Percentiles rank a stretch among this genome's conserved stretches.
These are phyloP conservation scores for Entophlyctis helioformis DNA, from an alignment of 192 early-diverging fungal genomes.

Conservation along the genomic window DNA sequence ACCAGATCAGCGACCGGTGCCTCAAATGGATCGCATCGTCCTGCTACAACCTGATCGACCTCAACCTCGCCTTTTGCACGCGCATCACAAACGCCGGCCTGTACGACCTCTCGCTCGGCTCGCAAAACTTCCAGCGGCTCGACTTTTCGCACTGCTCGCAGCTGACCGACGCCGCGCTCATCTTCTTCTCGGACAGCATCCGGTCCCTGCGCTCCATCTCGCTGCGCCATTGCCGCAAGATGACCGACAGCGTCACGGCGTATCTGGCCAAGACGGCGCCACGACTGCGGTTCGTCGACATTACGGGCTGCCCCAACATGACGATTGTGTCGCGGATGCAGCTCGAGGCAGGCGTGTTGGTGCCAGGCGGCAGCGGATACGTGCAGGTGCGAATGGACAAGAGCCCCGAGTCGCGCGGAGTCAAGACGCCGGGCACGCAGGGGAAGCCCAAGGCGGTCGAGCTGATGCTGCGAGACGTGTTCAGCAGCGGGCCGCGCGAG, in stretches of 20 bases:
- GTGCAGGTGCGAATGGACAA: no score
- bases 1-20: conserved; percentile 35
- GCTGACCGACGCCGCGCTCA: conserved; percentile 29
- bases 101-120: conserved; percentile 30
- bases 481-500: no score
- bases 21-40: conserved; percentile 36
- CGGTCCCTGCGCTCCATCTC: conserved; percentile 13
- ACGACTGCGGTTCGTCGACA: conserved; percentile 8
- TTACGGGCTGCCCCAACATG: conserved; percentile 21
- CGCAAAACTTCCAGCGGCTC: conserved; percentile 20
- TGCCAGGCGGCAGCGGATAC: no score
- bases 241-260: conserved; percentile 24
- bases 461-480: no score
- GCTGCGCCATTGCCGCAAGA: conserved; percentile 23
- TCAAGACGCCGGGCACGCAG: no score
- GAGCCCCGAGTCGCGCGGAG: no score
- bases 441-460: no score
- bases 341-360: no score
- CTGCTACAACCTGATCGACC: conserved; percentile 17
- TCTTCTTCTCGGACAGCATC: conserved; percentile 22
- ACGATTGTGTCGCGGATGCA: no score
- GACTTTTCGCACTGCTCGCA: conserved; percentile 27
- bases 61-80: conserved; percentile 33
- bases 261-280: conserved; percentile 15
- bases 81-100: conserved; percentile 35